Evolutionary conservation across 176 grass and related monocot species (phyloP).

Genomic region (Triticum turgidum): DNA sequence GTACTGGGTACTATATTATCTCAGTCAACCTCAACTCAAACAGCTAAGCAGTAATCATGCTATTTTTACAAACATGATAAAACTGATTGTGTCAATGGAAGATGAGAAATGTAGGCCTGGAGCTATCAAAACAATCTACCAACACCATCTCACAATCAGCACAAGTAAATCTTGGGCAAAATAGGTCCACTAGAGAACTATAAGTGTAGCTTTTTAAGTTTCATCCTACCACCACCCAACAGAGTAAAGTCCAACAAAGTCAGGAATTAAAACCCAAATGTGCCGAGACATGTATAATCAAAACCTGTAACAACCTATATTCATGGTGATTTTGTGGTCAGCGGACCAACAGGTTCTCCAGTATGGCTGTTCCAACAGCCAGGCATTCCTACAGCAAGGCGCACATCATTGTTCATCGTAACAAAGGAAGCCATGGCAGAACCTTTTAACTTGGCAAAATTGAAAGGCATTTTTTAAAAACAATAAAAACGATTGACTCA

Average conservation of each 20-base stretch:
- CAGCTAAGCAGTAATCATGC: not conserved
- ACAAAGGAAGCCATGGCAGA: not conserved
- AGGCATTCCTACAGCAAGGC: not conserved
- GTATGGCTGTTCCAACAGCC: not conserved
- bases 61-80: not conserved
- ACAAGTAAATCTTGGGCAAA: not conserved
- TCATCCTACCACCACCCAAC: not conserved
- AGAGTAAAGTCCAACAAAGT: not conserved
- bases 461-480: not conserved
- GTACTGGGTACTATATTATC: not conserved
- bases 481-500: not conserved
- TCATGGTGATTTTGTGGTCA: not conserved
- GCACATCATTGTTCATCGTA: not conserved
- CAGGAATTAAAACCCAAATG: slow-evolving; percentile 3
- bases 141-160: not conserved
- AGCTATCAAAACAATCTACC: not conserved
- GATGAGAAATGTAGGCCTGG: not conserved
- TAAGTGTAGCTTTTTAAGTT: not conserved
- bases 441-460: not conserved
- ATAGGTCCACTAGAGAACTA: not conserved
- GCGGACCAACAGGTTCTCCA: not conserved
- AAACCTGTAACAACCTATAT: not conserved
- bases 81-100: not conserved
- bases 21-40: not conserved
- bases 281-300: not conserved